Evolutionary conservation across 768 basidiomycete species (phyloP).

Genomic region (Trichaptum fuscoviolaceum): DNA sequence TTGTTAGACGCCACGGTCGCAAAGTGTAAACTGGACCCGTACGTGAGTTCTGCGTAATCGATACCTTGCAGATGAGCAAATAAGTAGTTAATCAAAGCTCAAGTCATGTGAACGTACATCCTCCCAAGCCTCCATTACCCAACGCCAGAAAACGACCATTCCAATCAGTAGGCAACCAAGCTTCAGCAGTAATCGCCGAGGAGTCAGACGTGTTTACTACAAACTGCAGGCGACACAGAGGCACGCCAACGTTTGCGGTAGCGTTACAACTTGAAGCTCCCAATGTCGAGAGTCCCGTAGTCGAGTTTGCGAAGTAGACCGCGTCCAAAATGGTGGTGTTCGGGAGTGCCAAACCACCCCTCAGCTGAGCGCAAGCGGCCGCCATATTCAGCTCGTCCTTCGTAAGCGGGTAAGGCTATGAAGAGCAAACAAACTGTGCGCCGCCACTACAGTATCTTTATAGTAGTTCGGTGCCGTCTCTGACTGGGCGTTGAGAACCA

Average conservation of each 20-base stretch:
- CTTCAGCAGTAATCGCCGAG: constrained; percentile 13
- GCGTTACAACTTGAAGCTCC: constrained; percentile 79
- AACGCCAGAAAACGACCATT: constrained; percentile 17
- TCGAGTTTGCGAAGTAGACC: constrained; percentile 70
- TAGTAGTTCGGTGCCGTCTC: too few species aligned
- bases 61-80: constrained; percentile 7
- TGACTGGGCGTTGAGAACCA: too few species aligned
- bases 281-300: constrained; percentile 94
- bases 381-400: too few species aligned
- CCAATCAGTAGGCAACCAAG: constrained; percentile 20
- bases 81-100: not conserved
- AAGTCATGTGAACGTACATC: constrained; percentile 11
- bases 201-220: constrained; percentile 1
- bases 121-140: constrained; percentile 19
- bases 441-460: too few species aligned
- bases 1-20: constrained; percentile 12
- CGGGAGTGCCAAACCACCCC: not conserved
- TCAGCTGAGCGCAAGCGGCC: not conserved
- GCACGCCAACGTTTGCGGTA: not conserved
- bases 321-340: not conserved
- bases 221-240: not conserved
- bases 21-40: constrained; percentile 12
- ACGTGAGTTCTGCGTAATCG: constrained; percentile 11
- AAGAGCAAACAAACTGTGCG: too few species aligned
- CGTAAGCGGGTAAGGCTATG: too few species aligned